phyloP scores from a whole-genome alignment of 1,139 yeast species.

The Candida frijolesensis region DNA sequence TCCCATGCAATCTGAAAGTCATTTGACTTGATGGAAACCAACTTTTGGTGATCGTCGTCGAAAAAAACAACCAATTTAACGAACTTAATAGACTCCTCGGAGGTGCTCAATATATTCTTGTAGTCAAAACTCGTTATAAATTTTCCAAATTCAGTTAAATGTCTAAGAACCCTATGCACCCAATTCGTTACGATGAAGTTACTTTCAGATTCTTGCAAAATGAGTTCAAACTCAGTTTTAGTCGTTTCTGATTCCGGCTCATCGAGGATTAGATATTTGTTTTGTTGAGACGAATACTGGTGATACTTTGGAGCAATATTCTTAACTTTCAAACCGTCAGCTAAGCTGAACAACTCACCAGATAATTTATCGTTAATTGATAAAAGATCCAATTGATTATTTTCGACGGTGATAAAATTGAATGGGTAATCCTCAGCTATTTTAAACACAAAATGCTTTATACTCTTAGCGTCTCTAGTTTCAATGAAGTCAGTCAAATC shows the following conservation, averaged over 20 bases:
- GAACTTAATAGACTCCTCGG: slow-evolving; percentile 26
- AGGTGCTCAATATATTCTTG: slow-evolving; percentile 9
- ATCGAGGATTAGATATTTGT: slow-evolving; percentile 23
- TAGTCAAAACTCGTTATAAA: slow-evolving; percentile 20
- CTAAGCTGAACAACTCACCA: slow-evolving; percentile 16
- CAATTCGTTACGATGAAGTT: slow-evolving; percentile 29
- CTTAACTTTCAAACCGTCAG: slow-evolving; percentile 15
- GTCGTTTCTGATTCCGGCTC: slow-evolving; percentile 31
- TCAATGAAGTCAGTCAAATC: slow-evolving; percentile 33
- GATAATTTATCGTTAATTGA: slow-evolving; percentile 9
- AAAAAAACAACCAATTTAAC: slow-evolving; percentile 35
- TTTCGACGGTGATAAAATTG: slow-evolving; percentile 13
- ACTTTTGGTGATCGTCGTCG: slow-evolving; percentile 21
- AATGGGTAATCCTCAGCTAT: slow-evolving; percentile 9
- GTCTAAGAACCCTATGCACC: slow-evolving; percentile 35
- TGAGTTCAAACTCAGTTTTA: slow-evolving; percentile 31
- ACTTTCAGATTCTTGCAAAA: slow-evolving; percentile 32
- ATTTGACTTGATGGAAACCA: slow-evolving; percentile 36
- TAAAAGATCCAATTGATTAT: slow-evolving; percentile 14
- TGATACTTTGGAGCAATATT: slow-evolving; percentile 9
- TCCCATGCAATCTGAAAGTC: slow-evolving; percentile 34
- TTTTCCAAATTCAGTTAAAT: slow-evolving; percentile 38
- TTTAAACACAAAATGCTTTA: slow-evolving; percentile 17
- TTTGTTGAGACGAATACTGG: slow-evolving; percentile 13
- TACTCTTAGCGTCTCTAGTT: slow-evolving; percentile 21